Conservation (phyloP, 1,284 basidiomycete genomes). For the Cryptococcus sp. region DNA sequence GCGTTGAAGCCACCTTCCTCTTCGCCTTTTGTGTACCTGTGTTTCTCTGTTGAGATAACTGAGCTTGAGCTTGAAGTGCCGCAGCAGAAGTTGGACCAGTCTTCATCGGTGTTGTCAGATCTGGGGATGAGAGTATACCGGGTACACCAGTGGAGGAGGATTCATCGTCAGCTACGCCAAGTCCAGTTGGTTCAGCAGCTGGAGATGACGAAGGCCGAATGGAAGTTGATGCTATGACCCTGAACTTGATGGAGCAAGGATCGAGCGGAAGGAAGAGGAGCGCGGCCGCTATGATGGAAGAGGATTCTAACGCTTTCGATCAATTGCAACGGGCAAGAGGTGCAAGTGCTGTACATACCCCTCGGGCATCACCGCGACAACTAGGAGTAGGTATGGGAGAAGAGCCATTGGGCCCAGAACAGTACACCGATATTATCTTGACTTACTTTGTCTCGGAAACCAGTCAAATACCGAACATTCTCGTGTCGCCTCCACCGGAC, state of each 20-base stretch:
- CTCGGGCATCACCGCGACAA: slow-evolving; percentile 22
- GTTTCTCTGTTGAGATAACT: slow-evolving; percentile 12
- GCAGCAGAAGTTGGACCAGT: slow-evolving; percentile 29
- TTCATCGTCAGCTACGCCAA: slow-evolving; percentile 82
- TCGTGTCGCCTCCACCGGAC: slow-evolving; percentile 83
- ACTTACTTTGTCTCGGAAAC: slow-evolving; percentile 99
- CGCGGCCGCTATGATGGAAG: slow-evolving; percentile 34
- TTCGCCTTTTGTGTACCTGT: slow-evolving; percentile 15
- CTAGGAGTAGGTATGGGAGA: slow-evolving; percentile 19
- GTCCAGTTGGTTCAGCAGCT: slow-evolving; percentile 60
- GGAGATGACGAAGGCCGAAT: slow-evolving; percentile 11
- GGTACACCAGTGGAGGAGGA: slow-evolving; percentile 78
- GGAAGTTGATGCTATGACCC: slow-evolving; percentile 13
- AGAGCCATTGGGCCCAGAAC: slow-evolving; percentile 42
- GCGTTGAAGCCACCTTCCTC: slow-evolving; percentile 18
- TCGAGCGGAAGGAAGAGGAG: slow-evolving; percentile 27
- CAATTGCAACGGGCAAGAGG: slow-evolving; percentile 34
- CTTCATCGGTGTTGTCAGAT: slow-evolving; percentile 23
- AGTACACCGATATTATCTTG: slow-evolving; percentile 90
- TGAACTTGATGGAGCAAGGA: slow-evolving; percentile 8
- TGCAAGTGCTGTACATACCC: slow-evolving; percentile 40
- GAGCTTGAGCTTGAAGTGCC: slow-evolving; percentile 32
- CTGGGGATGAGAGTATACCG: slow-evolving; percentile 74
- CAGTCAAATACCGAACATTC: slow-evolving; percentile 80
- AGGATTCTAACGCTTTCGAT: slow-evolving; percentile 34